Evolutionary conservation across 2,329 filamentous ascomycete species (phyloP).

Genomic region (Sporothrix phasma): DNA sequence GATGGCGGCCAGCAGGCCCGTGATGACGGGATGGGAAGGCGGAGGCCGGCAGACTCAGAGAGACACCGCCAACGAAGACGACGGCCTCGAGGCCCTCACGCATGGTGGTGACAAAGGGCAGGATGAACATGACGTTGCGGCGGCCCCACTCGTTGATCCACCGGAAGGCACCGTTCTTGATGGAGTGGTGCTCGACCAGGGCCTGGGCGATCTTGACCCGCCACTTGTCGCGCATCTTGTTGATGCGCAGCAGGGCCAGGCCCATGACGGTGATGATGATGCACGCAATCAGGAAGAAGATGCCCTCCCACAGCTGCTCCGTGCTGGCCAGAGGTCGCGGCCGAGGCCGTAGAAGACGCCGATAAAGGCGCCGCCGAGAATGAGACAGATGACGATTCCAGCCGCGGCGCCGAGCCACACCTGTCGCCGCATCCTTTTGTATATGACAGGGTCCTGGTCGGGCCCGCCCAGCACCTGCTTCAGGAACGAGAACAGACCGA

Average conservation of each 20-base stretch:
- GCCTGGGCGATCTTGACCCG: conserved; percentile 67
- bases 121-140: conserved; percentile 75
- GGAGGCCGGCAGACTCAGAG: conserved; percentile 62
- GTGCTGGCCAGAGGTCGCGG: conserved; percentile 54
- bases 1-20: conserved; percentile 57
- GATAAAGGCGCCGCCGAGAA: conserved; percentile 55
- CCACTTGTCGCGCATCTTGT: conserved; percentile 82
- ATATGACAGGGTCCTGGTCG: conserved; percentile 48
- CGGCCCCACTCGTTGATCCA: conserved; percentile 46
- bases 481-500: conserved; percentile 78
- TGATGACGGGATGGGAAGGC: conserved; percentile 66
- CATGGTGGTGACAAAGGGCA: conserved; percentile 82
- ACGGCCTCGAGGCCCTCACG: conserved; percentile 80
- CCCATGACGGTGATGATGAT: conserved; percentile 78
- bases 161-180: conserved; percentile 18
- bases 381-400: conserved; percentile 51
- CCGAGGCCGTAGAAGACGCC: conserved; percentile 61
- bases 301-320: conserved; percentile 73
- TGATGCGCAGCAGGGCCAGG: conserved; percentile 67
- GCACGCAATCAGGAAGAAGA: conserved; percentile 63
- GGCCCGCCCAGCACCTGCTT: conserved; percentile 66
- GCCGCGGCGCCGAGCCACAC: conserved; percentile 57
- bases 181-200: conserved; percentile 43
- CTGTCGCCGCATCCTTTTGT: conserved; percentile 60
- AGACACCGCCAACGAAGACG: conserved; percentile 77